These are phyloP conservation scores for Mycena alexandri DNA, from an alignment of 768 basidiomycete species.

Conservation along the genomic window DNA sequence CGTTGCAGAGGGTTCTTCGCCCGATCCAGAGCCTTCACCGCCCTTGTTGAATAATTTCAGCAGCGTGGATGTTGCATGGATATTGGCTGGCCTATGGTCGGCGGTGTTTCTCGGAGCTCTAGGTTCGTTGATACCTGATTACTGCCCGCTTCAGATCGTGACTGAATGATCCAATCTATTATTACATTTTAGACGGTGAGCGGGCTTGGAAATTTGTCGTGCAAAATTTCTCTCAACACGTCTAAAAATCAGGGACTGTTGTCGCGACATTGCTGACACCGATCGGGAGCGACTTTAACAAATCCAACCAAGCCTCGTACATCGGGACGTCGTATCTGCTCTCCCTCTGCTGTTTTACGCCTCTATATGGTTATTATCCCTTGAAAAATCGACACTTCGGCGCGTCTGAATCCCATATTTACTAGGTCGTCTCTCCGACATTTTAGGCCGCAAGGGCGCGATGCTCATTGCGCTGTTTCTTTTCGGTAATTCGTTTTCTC, in stretches of 20 bases:
- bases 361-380: conserved; percentile 76
- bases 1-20: conserved; percentile 47
- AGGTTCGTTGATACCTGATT: conserved; percentile 58
- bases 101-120: conserved; percentile 88
- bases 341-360: conserved; percentile 92
- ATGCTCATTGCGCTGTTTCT: conserved; percentile 87
- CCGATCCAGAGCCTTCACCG: conserved; percentile 47
- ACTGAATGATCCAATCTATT: conserved; percentile 34
- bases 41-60: conserved; percentile 60
- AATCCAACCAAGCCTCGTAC: conserved; percentile 85
- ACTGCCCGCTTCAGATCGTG: conserved; percentile 13
- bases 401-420: conserved; percentile 5
- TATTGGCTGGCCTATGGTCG: conserved; percentile 84
- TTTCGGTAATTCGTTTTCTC: conserved; percentile 69
- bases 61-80: conserved; percentile 71
- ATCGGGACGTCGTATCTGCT: conserved; percentile 91
- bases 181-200: conserved; percentile 33
- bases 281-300: conserved; percentile 88
- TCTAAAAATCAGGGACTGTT: conserved; percentile 71
- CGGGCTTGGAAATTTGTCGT: conserved; percentile 19
- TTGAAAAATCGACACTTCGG: background rate
- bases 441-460: conserved; percentile 86
- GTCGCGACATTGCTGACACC: conserved; percentile 89
- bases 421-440: conserved; percentile 85
- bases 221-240: conserved; percentile 26